Evolutionary conservation across 208 protist species (phyloP).

Genomic region (Crithidia fasciculata): DNA sequence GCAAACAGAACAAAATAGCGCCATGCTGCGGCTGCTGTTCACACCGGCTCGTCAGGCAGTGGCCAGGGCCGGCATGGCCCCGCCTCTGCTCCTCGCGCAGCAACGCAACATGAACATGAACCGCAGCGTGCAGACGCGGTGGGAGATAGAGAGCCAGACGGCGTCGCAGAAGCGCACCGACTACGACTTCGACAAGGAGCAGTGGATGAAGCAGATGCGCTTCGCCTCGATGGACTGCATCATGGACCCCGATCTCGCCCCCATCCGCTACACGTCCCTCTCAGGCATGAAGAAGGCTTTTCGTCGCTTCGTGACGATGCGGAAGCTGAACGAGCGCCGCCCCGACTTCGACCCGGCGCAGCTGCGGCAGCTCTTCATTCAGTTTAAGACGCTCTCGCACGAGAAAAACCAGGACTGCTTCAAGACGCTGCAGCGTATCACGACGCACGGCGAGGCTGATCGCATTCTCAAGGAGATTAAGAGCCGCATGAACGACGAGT

Average conservation of each 20-base stretch:
- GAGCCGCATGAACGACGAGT: constrained; percentile 78
- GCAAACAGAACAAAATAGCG: neutral
- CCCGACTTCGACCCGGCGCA: constrained; percentile 79
- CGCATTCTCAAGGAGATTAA: constrained; percentile 88
- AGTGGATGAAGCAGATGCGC: constrained; percentile 94
- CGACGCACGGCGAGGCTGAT: constrained; percentile 86
- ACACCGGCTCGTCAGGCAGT: neutral
- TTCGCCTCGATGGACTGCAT: constrained; percentile 93
- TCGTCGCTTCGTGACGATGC: constrained; percentile 87
- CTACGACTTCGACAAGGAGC: constrained; percentile 93
- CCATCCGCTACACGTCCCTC: constrained; percentile 84
- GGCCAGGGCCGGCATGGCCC: neutral
- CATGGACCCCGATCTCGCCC: constrained; percentile 88
- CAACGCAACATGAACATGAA: constrained; percentile 84
- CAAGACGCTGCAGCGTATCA: constrained; percentile 82
- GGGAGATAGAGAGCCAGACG: constrained; percentile 74
- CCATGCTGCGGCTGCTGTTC: constrained; percentile 31
- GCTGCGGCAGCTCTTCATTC: constrained; percentile 76
- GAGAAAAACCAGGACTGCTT: constrained; percentile 63
- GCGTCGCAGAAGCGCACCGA: constrained; percentile 84
- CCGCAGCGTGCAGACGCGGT: constrained; percentile 84
- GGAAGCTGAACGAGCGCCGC: constrained; percentile 84
- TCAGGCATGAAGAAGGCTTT: constrained; percentile 75
- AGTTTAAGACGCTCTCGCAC: constrained; percentile 73
- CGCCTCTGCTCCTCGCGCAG: constrained; percentile 22